phyloP scores from a whole-genome alignment of 352 stramenopile species.

The Pythium dissotocum region DNA sequence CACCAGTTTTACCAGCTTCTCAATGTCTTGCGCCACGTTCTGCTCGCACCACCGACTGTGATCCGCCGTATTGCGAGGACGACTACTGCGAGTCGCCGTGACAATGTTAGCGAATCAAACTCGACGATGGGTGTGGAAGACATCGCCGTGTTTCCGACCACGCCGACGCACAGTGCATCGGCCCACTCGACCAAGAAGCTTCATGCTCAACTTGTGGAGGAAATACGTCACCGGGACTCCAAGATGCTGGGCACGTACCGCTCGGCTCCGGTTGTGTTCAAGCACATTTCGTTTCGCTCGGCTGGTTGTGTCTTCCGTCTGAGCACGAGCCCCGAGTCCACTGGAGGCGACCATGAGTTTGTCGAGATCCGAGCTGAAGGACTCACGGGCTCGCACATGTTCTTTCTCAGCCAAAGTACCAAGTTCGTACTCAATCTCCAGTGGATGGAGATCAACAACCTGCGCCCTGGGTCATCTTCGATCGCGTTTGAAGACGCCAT shows the following conservation, averaged over 20 bases:
- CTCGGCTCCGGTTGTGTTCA: slow-evolving; percentile 41
- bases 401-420: slow-evolving; percentile 67
- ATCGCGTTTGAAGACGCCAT: slow-evolving; percentile 77
- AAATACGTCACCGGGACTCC: slow-evolving; percentile 60
- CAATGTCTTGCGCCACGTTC: slow-evolving; percentile 70
- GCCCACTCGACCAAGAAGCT: slow-evolving; percentile 53
- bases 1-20: slow-evolving; percentile 86
- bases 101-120: slow-evolving; percentile 9
- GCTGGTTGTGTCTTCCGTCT: slow-evolving; percentile 58
- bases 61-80: slow-evolving; percentile 30
- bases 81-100: slow-evolving; percentile 19
- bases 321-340: slow-evolving; percentile 57
- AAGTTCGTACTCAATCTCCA: slow-evolving; percentile 78
- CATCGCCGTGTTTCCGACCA: slow-evolving; percentile 31
- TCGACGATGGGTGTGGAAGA: slow-evolving; percentile 32
- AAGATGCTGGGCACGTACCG: slow-evolving; percentile 46
- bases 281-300: slow-evolving; percentile 71
- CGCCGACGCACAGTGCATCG: slow-evolving; percentile 19
- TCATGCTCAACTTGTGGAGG: slow-evolving; percentile 61
- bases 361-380: slow-evolving; percentile 65
- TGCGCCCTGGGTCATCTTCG: slow-evolving; percentile 69
- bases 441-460: slow-evolving; percentile 83
- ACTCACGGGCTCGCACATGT: slow-evolving; percentile 65
- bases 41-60: slow-evolving; percentile 63
- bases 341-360: slow-evolving; percentile 68